These are phyloP conservation scores for Lathyrus sativus DNA, from an alignment of 306 rosid species.

Conservation along the genomic window DNA sequence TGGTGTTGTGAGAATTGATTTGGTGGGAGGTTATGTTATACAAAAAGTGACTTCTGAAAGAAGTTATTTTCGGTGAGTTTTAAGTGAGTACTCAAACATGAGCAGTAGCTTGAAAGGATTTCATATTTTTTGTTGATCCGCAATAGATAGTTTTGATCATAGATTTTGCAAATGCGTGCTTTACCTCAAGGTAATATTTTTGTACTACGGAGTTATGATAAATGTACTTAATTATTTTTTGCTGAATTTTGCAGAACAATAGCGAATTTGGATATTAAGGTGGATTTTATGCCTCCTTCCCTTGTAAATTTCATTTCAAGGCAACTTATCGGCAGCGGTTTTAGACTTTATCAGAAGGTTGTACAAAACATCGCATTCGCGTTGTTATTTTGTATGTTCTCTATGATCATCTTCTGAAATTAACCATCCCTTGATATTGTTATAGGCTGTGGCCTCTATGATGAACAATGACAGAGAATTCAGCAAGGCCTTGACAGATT, in stretches of 20 bases:
- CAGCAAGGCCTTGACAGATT: conserved; percentile 60
- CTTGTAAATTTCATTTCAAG: conserved; percentile 88
- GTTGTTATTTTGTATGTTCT: conserved; percentile 17
- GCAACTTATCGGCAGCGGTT: conserved; percentile 90
- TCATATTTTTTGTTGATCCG: neutral
- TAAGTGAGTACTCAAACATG: conserved; percentile 12
- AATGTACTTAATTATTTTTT: conserved; percentile 15
- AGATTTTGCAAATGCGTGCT: conserved; percentile 3
- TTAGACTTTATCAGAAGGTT: conserved; percentile 90
- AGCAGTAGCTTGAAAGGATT: neutral
- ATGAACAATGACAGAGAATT: conserved; percentile 57
- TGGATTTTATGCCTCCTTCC: conserved; percentile 84
- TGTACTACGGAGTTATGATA: conserved; percentile 15
- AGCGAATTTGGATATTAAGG: conserved; percentile 88
- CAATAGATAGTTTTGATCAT: neutral
- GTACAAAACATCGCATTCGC: neutral
- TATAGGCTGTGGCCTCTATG: conserved; percentile 74
- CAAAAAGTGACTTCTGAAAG: conserved; percentile 84
- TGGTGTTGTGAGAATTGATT: conserved; percentile 73
- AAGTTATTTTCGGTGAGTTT: conserved; percentile 90
- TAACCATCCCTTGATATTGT: conserved; percentile 23
- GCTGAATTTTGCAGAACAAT: conserved; percentile 66
- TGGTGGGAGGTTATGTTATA: conserved; percentile 92
- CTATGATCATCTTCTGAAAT: conserved; percentile 12
- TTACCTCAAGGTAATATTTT: neutral